Conservation (phyloP, 2,329 filamentous ascomycete species). For the Beauveria brongniartii region DNA sequence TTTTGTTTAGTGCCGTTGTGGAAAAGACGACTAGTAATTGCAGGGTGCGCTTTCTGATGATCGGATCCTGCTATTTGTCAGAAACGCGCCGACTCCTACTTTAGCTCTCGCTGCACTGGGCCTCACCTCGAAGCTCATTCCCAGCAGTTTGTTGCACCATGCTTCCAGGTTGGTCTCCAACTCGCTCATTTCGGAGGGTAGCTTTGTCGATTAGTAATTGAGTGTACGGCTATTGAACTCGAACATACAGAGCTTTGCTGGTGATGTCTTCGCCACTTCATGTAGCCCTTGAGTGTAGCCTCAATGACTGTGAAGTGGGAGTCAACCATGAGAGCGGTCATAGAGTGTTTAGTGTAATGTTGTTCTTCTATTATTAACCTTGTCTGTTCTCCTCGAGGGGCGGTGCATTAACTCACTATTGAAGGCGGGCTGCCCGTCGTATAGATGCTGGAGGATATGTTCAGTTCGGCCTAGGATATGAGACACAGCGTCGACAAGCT, state of each 20-base stretch:
- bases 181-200: conserved; percentile 41
- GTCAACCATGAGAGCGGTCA: conserved; percentile 71
- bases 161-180: conserved; percentile 58
- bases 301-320: conserved; percentile 86
- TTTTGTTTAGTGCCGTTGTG: conserved; percentile 68
- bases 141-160: conserved; percentile 66
- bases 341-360: conserved; percentile 60
- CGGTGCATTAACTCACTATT: conserved; percentile 41
- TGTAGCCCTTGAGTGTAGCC: conserved; percentile 79
- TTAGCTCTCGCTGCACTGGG: not conserved
- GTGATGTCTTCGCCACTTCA: conserved; percentile 56
- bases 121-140: conserved; percentile 57
- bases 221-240: not conserved
- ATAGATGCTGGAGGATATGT: conserved; percentile 64
- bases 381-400: not conserved
- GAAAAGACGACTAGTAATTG: conserved; percentile 81
- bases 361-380: conserved; percentile 29
- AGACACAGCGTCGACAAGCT: conserved; percentile 74
- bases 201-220: conserved; percentile 16
- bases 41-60: conserved; percentile 72
- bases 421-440: conserved; percentile 61
- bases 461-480: conserved; percentile 81
- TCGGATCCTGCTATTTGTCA: conserved; percentile 51
- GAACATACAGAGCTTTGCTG: conserved; percentile 23
- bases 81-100: conserved; percentile 14